phyloP scores from a whole-genome alignment of 768 basidiomycete species.

The Boletales sp. region DNA sequence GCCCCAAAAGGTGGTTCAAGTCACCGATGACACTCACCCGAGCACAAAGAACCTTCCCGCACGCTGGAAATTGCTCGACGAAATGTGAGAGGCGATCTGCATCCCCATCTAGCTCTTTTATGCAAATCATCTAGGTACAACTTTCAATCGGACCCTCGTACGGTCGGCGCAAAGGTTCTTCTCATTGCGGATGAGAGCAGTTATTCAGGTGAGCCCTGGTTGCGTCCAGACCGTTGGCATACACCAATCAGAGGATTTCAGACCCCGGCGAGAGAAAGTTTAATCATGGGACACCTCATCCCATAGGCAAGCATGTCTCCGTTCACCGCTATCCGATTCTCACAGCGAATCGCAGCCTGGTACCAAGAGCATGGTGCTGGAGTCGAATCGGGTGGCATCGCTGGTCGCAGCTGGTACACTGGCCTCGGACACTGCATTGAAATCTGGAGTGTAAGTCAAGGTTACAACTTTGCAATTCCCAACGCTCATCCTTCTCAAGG shows the following conservation, averaged over 20 bases:
- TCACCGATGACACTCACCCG: constrained; percentile 56
- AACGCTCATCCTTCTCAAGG: constrained; percentile 35
- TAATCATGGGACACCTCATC: constrained; percentile 73
- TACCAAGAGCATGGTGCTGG: constrained; percentile 76
- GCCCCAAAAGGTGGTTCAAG: constrained; percentile 48
- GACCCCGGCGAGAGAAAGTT: constrained; percentile 39
- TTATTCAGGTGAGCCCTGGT: constrained; percentile 44
- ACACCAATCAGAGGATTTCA: constrained; percentile 2
- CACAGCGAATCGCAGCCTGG: constrained; percentile 56
- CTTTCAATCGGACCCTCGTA: constrained; percentile 68
- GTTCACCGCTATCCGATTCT: not conserved
- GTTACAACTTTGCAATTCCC: not conserved
- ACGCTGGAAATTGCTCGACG: constrained; percentile 52
- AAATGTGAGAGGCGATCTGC: constrained; percentile 44
- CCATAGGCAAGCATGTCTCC: constrained; percentile 49
- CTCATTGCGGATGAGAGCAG: constrained; percentile 64
- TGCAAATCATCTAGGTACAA: constrained; percentile 48
- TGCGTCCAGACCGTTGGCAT: constrained; percentile 1
- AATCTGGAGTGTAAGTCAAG: constrained; percentile 62
- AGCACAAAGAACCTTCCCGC: constrained; percentile 53
- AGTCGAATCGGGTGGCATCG: constrained; percentile 41
- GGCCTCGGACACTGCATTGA: constrained; percentile 75
- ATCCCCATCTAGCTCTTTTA: constrained; percentile 5
- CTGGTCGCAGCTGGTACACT: constrained; percentile 84
- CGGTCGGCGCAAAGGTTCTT: constrained; percentile 57